phyloP scores from a whole-genome alignment of 2,329 filamentous ascomycete genomes.

The Leptographium lundbergii region DNA sequence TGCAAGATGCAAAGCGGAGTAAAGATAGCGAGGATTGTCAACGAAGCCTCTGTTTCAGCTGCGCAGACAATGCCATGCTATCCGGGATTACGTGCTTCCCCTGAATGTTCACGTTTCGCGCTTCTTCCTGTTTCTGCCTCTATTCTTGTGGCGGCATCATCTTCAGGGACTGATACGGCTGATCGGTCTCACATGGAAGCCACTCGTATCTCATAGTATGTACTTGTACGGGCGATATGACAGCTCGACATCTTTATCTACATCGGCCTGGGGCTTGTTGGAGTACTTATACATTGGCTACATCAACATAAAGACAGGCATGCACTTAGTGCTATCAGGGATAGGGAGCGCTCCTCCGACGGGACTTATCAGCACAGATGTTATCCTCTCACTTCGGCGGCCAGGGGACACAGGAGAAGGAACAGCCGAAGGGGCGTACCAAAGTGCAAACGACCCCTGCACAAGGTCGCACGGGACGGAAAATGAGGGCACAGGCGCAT shows the following conservation, averaged over 20 bases:
- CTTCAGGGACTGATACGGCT: no score
- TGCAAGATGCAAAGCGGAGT: neutral
- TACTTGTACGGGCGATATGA: no score
- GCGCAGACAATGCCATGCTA: neutral
- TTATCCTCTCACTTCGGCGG: neutral
- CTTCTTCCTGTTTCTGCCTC: neutral
- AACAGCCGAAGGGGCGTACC: neutral
- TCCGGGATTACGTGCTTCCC: neutral
- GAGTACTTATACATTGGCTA: no score
- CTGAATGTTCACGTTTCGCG: neutral
- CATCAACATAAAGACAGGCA: neutral
- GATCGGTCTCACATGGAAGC: no score
- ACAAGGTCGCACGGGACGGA: neutral
- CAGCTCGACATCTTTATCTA: no score
- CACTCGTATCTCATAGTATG: no score
- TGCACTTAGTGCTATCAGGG: neutral
- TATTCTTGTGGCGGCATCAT: no score
- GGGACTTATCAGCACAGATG: neutral
- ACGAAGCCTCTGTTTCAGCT: neutral
- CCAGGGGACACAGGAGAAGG: neutral
- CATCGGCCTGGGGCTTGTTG: no score
- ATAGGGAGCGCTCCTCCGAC: no score
- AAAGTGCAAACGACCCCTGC: neutral
- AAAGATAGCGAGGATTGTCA: neutral
- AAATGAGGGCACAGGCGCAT: neutral